phyloP scores from a whole-genome alignment of 78 protist species.

The Pigoraptor vietnamica region DNA sequence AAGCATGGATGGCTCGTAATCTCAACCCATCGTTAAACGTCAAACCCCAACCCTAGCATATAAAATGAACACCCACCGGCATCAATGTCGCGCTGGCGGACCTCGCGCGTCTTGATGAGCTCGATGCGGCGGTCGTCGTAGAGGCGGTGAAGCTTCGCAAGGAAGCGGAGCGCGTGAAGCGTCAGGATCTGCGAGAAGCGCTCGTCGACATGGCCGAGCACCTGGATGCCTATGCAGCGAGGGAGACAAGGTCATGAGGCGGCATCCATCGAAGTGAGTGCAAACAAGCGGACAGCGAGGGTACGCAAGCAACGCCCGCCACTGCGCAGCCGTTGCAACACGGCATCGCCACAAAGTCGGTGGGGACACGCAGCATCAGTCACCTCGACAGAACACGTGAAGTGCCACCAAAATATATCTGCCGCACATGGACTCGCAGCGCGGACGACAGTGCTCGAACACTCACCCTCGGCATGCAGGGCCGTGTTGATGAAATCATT shows the following conservation, averaged over 20 bases:
- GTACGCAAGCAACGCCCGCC: too few relatives aligned
- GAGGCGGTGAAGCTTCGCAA: neutral
- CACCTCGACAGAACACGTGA: too few relatives aligned
- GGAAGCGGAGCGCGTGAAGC: constrained; percentile 4
- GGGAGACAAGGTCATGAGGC: too few relatives aligned
- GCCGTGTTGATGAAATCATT: neutral
- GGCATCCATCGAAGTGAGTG: too few relatives aligned
- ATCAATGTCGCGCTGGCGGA: neutral
- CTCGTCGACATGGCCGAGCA: constrained; percentile 10
- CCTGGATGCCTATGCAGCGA: neutral
- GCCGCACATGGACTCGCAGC: too few relatives aligned
- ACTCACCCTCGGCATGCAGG: neutral
- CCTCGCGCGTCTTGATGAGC: neutral
- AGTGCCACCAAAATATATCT: too few relatives aligned
- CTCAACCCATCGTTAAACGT: too few relatives aligned
- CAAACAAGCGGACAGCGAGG: too few relatives aligned
- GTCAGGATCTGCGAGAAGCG: neutral
- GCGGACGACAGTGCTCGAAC: neutral
- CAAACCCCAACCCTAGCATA: too few relatives aligned
- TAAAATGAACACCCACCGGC: neutral
- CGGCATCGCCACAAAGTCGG: neutral
- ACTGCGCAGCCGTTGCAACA: too few relatives aligned
- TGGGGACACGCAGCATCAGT: neutral
- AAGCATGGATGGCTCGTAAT: too few relatives aligned
- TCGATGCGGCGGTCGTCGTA: neutral